Evolutionary conservation across 1,284 basidiomycete genomes (phyloP), one percentile per base, ranked within the genome.

Genomic region (Meripilus lineatus): DNA sequence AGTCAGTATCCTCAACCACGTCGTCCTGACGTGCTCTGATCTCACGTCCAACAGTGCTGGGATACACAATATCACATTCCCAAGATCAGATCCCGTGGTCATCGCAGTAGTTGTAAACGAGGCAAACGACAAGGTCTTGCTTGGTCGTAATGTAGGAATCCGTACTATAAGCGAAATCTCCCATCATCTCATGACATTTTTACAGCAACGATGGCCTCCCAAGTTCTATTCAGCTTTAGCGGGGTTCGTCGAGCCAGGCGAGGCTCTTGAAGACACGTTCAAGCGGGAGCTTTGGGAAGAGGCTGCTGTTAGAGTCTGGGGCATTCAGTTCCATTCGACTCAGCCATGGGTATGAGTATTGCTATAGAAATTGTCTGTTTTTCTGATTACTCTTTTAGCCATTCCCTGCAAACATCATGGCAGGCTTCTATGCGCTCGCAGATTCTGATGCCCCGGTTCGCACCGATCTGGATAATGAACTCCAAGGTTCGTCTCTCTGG

Each of bases 281-380:
- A 75, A 81, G 47, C 77, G 95, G 24, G 95, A 98, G 65, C 87
- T 96, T 56, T 88, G 92, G 78, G 95, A 99, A 64, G 95, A 98
- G 65, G 89, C 92, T 0, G 95, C 95, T 3, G 77, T 98, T 15
- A 77, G 75, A 36, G 89, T 93, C 5, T 86, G 84, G 66, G 76
- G 90, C 48, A 81, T 96, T 8, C 73, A 75, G 50, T 99, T 98
- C 67, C 93, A 92, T 64, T 90, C 88, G 36, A 79, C 73, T 33
- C 88, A 91, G 58, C 89, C 88, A 38, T 91, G 88, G 88, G 84
- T 87, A 55, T n/a, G n/a, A n/a, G n/a, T n/a, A 46, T 71, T 55
- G 8, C 36, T 15, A 4, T n/a, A 14, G 14, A 17, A n/a, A 37
- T 36, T 17, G 38, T 42, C 10, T 34, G 23, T 18, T 33, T 32